Conservation (phyloP, 2,329 filamentous ascomycete genomes). For the Venturia aucupariae region DNA sequence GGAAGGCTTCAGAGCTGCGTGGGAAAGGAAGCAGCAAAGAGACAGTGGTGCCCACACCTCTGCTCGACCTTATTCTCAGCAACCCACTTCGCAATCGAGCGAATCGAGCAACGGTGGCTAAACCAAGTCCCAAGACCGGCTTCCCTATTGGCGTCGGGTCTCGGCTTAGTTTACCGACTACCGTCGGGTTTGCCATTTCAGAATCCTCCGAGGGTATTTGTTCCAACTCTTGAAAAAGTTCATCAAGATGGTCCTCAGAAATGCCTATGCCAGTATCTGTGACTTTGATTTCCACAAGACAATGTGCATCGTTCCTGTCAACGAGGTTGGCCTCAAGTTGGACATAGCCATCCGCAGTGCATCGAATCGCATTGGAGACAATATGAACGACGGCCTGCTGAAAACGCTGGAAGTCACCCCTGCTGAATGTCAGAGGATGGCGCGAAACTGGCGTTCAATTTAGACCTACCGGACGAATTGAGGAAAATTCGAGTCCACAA, state of each 20-base stretch:
- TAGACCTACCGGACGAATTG: constrained; percentile 43
- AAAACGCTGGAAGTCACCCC: constrained; percentile 68
- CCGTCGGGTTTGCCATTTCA: constrained; percentile 26
- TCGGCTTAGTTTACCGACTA: background rate
- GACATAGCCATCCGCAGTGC: constrained; percentile 60
- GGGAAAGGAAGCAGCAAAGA: constrained; percentile 70
- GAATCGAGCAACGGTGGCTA: constrained; percentile 84
- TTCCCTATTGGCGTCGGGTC: constrained; percentile 21
- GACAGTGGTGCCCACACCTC: constrained; percentile 73
- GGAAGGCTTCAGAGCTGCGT: constrained; percentile 21
- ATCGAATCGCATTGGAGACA: constrained; percentile 74
- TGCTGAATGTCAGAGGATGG: background rate
- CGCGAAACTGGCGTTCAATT: background rate
- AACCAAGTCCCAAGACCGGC: constrained; percentile 61
- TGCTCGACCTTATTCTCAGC: constrained; percentile 70
- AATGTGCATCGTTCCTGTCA: constrained; percentile 36
- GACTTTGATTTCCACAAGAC: constrained; percentile 63
- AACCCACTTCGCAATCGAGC: constrained; percentile 84
- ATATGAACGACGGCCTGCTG: constrained; percentile 75
- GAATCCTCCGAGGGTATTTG: constrained; percentile 54
- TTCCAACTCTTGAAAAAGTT: constrained; percentile 52
- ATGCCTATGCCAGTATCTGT: constrained; percentile 66
- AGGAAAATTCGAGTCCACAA: constrained; percentile 61
- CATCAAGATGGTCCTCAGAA: constrained; percentile 46
- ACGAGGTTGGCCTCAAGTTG: constrained; percentile 59